Evolutionary conservation across 768 basidiomycete species (phyloP), one percentile per base, ranked within the genome.

Genomic region (Sarcomyxa edulis): DNA sequence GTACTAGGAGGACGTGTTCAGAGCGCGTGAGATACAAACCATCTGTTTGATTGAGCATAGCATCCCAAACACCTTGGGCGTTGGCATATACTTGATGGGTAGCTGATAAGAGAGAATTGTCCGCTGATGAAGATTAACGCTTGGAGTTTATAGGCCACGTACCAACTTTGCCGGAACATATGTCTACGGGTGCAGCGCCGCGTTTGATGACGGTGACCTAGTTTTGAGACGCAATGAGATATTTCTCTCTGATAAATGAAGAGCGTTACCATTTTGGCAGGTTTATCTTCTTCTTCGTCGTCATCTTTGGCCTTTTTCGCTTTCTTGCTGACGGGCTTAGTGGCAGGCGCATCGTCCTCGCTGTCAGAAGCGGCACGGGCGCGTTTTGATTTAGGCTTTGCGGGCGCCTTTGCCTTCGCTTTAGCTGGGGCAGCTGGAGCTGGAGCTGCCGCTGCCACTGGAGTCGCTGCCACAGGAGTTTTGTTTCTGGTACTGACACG

Each of bases 1-100:
- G n/a, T n/a, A n/a, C n/a, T n/a, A n/a, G n/a, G n/a, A n/a, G n/a
- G n/a, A n/a, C n/a, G n/a, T n/a, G n/a, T n/a, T n/a, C n/a, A n/a
- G n/a, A n/a, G n/a, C n/a, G n/a, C n/a, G n/a, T n/a, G n/a, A n/a
- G n/a, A n/a, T n/a, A n/a, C n/a, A n/a, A n/a, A n/a, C n/a, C n/a
- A 44, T 77, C 66, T 1, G 77, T 78, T 49, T 78, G 77, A 52
- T 78, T 79, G 39, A 78, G 65, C 72, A 76, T 78, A 25, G 75
- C 76, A 49, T 79, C 77, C 74, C 74, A 79, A 8, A 64, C 56
- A 32, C 49, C 51, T 34, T 69, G 67, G 4, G 42, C 52, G 27
- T 65, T 62, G 21, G 50, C 44, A 39, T 66, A 73, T 5, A 78
- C 76, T 50, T 76, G 65, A 48, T 78, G 75, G 2, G 73, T 69